These are phyloP conservation scores for Onygenales sp. DNA, from an alignment of 2,329 filamentous ascomycete species.

Conservation along the genomic window DNA sequence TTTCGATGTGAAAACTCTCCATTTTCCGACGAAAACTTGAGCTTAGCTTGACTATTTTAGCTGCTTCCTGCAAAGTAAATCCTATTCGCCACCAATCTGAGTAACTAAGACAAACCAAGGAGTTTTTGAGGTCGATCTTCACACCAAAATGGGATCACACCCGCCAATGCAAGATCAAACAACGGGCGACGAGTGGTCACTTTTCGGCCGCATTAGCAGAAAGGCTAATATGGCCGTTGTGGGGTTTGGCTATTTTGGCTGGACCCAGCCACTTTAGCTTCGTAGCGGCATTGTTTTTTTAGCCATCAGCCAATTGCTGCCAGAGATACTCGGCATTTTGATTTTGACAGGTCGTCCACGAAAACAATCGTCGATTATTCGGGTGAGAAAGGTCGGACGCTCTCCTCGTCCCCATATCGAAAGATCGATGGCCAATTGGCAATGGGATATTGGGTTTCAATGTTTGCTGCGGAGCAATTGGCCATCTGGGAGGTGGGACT, in stretches of 20 bases:
- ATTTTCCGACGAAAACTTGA: no score
- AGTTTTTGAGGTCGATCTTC: conserved; percentile 1
- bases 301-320: not conserved
- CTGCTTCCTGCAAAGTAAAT: not conserved
- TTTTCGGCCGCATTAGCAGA: not conserved
- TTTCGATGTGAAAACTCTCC: no score
- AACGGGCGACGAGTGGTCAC: not conserved
- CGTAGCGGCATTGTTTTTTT: not conserved
- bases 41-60: not conserved
- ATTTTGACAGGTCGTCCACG: no score
- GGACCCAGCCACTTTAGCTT: not conserved
- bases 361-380: no score
- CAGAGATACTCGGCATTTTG: no score
- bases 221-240: not conserved
- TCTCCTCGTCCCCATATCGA: no score
- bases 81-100: not conserved
- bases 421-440: no score
- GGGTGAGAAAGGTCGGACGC: no score
- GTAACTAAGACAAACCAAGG: not conserved
- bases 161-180: not conserved
- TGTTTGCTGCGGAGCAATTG: no score
- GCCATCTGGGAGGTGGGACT: no score
- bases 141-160: not conserved
- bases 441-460: no score
- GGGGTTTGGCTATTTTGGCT: not conserved